These are phyloP conservation scores for Blastocystis sp. DNA, from an alignment of 352 stramenopile species.

Conservation along the genomic window DNA sequence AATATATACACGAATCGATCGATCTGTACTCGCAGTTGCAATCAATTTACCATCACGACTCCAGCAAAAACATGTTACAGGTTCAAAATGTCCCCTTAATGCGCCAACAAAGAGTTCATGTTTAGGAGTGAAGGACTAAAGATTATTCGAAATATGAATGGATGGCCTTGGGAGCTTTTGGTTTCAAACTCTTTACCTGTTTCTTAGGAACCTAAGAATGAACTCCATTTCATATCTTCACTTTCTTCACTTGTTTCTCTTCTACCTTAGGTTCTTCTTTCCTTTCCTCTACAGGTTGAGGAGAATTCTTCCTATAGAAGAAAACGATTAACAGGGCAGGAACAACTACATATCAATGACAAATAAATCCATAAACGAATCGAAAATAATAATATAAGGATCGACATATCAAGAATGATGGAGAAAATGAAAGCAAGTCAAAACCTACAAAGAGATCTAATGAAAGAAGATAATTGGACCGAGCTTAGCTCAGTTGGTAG, in stretches of 20 bases:
- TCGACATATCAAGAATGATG: not conserved
- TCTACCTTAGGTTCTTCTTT: not conserved
- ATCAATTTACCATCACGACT: slow-evolving; percentile 7
- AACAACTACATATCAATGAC: not conserved
- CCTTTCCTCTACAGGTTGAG: not conserved
- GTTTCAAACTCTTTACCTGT: not conserved
- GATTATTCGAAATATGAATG: not conserved
- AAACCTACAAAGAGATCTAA: not conserved
- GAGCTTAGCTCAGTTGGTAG: slow-evolving; percentile 52
- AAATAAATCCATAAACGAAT: not conserved
- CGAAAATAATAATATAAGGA: not conserved
- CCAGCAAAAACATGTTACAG: not conserved
- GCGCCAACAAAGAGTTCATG: not conserved
- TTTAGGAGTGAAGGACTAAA: not conserved
- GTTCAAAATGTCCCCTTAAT: not conserved
- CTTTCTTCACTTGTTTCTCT: not conserved
- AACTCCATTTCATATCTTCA: not conserved
- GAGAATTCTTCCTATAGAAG: not conserved
- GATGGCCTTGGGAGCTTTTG: not conserved
- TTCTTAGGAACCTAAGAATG: not conserved
- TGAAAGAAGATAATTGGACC: not conserved
- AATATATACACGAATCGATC: not conserved
- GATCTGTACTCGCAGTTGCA: slow-evolving; percentile 3
- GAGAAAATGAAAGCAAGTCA: too few species aligned
- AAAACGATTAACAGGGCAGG: not conserved